Percentiles rank a stretch among this genome's conserved stretches.
Conservation (phyloP, 805 yeast species). For the Komagataella kurtzmanii region DNA sequence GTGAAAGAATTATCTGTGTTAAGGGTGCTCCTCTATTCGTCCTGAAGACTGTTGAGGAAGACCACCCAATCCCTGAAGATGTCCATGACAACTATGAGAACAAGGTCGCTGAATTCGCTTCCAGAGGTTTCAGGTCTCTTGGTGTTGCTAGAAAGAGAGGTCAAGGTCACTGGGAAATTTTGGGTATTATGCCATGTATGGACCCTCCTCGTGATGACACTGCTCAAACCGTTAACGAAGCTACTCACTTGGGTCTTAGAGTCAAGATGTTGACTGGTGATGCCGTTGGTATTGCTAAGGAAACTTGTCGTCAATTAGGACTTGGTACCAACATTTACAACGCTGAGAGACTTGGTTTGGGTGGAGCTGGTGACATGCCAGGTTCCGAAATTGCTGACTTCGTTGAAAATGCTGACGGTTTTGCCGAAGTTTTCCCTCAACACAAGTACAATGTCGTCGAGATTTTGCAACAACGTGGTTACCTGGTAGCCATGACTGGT, state of each 20-base stretch:
- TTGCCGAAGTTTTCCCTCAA: conserved; percentile 97
- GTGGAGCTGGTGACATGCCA: conserved; percentile 87
- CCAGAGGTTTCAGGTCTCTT: conserved; percentile 96
- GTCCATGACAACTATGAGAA: conserved; percentile 89
- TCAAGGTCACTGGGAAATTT: conserved; percentile 95
- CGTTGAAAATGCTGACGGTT: conserved; percentile 96
- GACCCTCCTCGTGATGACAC: conserved; percentile 99
- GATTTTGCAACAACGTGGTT: conserved; percentile 90
- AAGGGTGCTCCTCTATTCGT: conserved; percentile 98
- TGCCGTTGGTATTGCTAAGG: conserved; percentile 98
- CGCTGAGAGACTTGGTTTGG: conserved; percentile 93
- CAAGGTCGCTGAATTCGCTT: conserved; percentile 95
- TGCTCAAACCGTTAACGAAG: conserved; percentile 87
- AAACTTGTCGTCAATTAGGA: conserved; percentile 96
- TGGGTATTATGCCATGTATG: conserved; percentile 98
- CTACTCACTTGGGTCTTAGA: conserved; percentile 81
- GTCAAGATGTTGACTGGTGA: conserved; percentile 98
- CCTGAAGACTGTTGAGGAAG: conserved; percentile 92
- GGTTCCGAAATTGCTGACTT: conserved; percentile 97
- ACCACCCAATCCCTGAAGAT: conserved; percentile 92
- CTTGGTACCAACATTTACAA: conserved; percentile 92
- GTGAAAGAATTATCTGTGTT: conserved; percentile 90
- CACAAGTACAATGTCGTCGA: conserved; percentile 94
- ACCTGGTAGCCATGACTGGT: conserved; percentile 98
- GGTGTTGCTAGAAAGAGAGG: conserved; percentile 99